Evolutionary conservation across 2,329 filamentous ascomycete genomes (phyloP).

Genomic region (Colletotrichum sansevieriae): DNA sequence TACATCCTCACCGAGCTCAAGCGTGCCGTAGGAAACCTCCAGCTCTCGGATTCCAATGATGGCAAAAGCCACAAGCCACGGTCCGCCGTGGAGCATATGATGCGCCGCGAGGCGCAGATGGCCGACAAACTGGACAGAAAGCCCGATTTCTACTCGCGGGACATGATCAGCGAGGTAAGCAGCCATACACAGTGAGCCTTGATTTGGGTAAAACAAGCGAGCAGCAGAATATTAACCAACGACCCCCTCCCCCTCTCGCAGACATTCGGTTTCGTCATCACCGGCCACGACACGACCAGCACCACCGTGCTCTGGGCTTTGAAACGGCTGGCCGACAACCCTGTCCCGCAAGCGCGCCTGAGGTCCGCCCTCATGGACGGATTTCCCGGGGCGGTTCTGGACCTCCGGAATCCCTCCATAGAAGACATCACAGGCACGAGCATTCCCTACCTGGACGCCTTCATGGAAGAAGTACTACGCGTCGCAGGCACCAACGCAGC

Average conservation of each 20-base stretch:
- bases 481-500: conserved; percentile 43
- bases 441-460: conserved; percentile 48
- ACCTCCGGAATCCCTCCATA: conserved; percentile 41
- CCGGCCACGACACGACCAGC: conserved; percentile 49
- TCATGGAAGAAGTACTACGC: conserved; percentile 49
- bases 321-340: conserved; percentile 38
- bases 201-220: too few species aligned
- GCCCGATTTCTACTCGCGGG: conserved; percentile 12
- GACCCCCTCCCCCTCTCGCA: not conserved
- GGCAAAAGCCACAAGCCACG: not conserved
- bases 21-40: too few species aligned
- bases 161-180: conserved; percentile 34
- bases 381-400: conserved; percentile 42
- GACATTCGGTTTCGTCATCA: conserved; percentile 48
- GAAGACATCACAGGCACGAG: conserved; percentile 43
- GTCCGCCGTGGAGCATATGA: conserved; percentile 37
- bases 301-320: conserved; percentile 48
- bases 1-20: too few species aligned
- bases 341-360: conserved; percentile 1
- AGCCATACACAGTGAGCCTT: too few species aligned
- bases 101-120: conserved; percentile 33
- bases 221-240: too few species aligned
- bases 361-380: not conserved
- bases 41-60: too few species aligned
- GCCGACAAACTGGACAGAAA: conserved; percentile 21